Evolutionary conservation across 805 yeast genomes (phyloP).

Genomic region (Lipomyces chichibuensis): DNA sequence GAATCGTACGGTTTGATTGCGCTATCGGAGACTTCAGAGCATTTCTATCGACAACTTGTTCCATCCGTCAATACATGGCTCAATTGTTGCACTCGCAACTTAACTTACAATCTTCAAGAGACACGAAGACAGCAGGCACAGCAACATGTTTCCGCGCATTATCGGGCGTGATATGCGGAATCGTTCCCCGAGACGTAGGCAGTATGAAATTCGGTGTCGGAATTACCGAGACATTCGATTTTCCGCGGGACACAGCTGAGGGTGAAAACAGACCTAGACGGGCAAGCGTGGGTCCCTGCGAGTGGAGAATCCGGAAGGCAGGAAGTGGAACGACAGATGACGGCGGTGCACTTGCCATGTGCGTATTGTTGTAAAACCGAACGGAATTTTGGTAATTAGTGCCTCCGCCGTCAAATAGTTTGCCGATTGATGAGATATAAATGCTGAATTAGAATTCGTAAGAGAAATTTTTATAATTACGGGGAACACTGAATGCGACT

Average conservation of each 20-base stretch:
- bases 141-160: slow-evolving; percentile 36
- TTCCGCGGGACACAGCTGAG: slow-evolving; percentile 12
- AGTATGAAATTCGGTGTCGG: slow-evolving; percentile 37
- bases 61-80: background rate
- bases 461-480: background rate
- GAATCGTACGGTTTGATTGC: slow-evolving; percentile 19
- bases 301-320: slow-evolving; percentile 9
- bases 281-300: slow-evolving; percentile 6
- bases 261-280: slow-evolving; percentile 10
- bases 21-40: slow-evolving; percentile 30
- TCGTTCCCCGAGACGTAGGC: slow-evolving; percentile 48
- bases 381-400: background rate
- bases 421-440: background rate
- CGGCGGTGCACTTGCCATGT: slow-evolving; percentile 1
- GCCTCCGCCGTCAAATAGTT: background rate
- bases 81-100: background rate
- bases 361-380: background rate
- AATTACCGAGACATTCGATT: slow-evolving; percentile 4
- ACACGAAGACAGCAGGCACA: slow-evolving; percentile 40
- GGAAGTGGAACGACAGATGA: background rate
- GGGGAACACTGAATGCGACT: background rate
- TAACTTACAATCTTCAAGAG: slow-evolving; percentile 45
- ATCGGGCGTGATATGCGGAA: slow-evolving; percentile 52
- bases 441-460: background rate
- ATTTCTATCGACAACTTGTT: slow-evolving; percentile 42